phyloP scores from a whole-genome alignment of 306 rosid species.

The Quercus engelmannii region DNA sequence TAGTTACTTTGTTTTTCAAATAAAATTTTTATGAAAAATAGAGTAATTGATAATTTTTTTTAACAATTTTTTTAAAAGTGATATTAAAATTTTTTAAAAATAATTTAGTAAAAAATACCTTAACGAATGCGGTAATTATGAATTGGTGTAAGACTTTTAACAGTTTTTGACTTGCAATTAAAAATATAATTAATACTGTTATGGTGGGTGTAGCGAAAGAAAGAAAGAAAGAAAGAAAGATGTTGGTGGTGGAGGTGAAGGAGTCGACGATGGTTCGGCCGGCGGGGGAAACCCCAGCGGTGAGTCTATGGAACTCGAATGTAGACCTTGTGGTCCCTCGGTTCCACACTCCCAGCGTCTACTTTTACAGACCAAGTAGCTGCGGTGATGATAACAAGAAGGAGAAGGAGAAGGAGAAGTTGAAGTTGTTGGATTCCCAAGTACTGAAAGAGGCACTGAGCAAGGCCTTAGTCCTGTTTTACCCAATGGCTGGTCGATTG shows the following conservation, averaged over 20 bases:
- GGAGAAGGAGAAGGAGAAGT: too few relatives aligned
- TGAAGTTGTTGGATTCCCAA: slow-evolving; percentile 12
- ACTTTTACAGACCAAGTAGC: slow-evolving; percentile 48
- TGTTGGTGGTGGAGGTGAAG: slow-evolving; percentile 49
- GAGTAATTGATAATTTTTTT: too few relatives aligned
- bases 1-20: too few relatives aligned
- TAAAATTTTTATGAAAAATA: too few relatives aligned
- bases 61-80: too few relatives aligned
- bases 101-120: too few relatives aligned
- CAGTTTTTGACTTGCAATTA: too few relatives aligned
- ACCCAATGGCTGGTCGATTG: slow-evolving; percentile 78
- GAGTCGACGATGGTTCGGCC: slow-evolving; percentile 72
- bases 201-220: not conserved
- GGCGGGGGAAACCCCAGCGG: slow-evolving; percentile 50
- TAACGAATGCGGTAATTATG: too few relatives aligned
- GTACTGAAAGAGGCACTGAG: slow-evolving; percentile 57
- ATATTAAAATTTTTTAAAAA: too few relatives aligned
- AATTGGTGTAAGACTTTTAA: too few relatives aligned
- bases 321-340: slow-evolving; percentile 70
- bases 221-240: not conserved
- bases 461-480: slow-evolving; percentile 68
- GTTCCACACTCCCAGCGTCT: slow-evolving; percentile 73
- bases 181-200: too few relatives aligned
- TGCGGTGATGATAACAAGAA: too few relatives aligned
- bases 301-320: slow-evolving; percentile 69